phyloP scores from a whole-genome alignment of 768 basidiomycete species.

The Stropharia rugosoannulata region DNA sequence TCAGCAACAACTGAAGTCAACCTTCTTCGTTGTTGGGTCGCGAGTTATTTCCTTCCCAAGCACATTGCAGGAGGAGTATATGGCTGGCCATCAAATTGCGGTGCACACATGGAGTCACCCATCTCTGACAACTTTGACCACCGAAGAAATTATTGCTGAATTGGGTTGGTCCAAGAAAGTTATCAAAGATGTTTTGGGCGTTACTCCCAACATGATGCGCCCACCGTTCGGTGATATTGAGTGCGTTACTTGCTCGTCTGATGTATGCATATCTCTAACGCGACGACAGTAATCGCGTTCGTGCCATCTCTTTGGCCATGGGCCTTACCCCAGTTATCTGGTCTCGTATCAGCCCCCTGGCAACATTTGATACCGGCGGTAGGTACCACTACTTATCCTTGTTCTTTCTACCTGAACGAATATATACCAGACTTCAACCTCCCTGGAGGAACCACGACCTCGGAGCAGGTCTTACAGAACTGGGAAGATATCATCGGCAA shows the following conservation, averaged over 20 bases:
- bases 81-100: conserved; percentile 77
- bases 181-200: conserved; percentile 79
- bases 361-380: conserved; percentile 75
- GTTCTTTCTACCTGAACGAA: not conserved
- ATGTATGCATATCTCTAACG: conserved; percentile 4
- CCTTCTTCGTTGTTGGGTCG: conserved; percentile 88
- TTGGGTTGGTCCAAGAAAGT: conserved; percentile 85
- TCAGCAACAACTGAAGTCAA: conserved; percentile 63
- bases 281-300: conserved; percentile 71
- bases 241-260: conserved; percentile 32
- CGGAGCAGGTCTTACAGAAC: conserved; percentile 61
- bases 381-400: conserved; percentile 9
- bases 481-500: conserved; percentile 75
- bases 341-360: conserved; percentile 61
- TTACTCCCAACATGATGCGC: conserved; percentile 77
- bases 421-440: conserved; percentile 71
- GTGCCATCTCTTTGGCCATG: conserved; percentile 82
- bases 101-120: conserved; percentile 73
- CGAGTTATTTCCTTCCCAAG: conserved; percentile 70
- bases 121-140: conserved; percentile 68
- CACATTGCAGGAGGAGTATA: conserved; percentile 73
- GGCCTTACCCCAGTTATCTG: conserved; percentile 82
- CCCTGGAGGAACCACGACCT: conserved; percentile 56
- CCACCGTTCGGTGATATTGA: conserved; percentile 84
- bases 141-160: conserved; percentile 84